phyloP scores from a whole-genome alignment of 345 rosid genomes.

The Cardiospermum halicacabum region DNA sequence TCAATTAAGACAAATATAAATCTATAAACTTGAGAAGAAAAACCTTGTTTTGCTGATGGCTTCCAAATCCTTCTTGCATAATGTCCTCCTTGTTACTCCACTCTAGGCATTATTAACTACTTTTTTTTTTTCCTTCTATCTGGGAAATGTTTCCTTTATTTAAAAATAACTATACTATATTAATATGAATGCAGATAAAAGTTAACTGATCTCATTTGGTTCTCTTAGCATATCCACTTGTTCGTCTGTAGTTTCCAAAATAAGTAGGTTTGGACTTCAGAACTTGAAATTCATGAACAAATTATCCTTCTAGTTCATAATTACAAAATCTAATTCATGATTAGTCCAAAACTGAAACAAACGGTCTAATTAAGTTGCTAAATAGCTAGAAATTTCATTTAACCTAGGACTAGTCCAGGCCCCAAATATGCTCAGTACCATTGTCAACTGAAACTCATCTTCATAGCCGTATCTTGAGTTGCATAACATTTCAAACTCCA shows the following conservation, averaged over 20 bases:
- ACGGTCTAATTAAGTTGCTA: not conserved
- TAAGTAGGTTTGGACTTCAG: not conserved
- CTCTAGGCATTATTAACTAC: not conserved
- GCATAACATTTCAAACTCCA: not conserved
- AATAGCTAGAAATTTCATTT: too few species aligned
- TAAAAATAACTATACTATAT: not conserved
- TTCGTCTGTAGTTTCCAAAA: not conserved
- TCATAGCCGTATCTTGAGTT: not conserved
- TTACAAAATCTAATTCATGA: not conserved
- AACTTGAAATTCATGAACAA: not conserved
- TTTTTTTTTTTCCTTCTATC: not conserved
- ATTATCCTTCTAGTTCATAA: not conserved
- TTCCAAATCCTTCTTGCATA: not conserved
- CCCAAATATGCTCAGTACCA: not conserved
- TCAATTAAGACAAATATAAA: not conserved
- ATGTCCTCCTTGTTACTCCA: not conserved
- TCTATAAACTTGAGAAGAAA: not conserved
- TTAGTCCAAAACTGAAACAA: too few species aligned
- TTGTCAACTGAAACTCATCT: not conserved
- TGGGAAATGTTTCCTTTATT: not conserved
- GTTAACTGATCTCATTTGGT: not conserved
- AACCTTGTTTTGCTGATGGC: not conserved
- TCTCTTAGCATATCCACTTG: not conserved
- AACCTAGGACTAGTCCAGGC: not conserved
- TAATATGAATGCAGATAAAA: not conserved